Base-by-base conservation (phyloP, 2,329 filamentous ascomycete genomes). In the Alternaria sp. region DNA sequence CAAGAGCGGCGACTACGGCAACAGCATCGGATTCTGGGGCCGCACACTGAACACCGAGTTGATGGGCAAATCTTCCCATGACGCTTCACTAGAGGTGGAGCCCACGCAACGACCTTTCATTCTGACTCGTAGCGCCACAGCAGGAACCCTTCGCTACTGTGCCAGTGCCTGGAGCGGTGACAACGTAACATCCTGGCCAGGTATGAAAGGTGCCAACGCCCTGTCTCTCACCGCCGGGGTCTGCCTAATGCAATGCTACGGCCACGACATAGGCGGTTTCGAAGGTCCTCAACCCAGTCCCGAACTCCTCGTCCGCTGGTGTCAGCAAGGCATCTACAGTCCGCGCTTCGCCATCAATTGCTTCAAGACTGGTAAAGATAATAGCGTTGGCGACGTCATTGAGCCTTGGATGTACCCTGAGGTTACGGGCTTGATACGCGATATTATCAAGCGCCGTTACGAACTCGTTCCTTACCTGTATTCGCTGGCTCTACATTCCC, bases 401-500 rank as follows among this genome's bases (percentile, higher is more conserved):
- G 89, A 91, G 77, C 89, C 89, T 0, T 92, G 88, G 88, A 91
- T 91, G 88, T 90, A 91, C 68, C 87, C 88, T 0, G 84, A 88
- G 34, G 86, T 87, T 28, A 87, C 87, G 0, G 84, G 84, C 0
- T 75, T 88, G 1, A 80, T 92, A 13, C 84, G 89, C 14, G 82
- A 83, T 51, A 83, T 87, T 1, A 90, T 92, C 73, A 87, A 88
- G 75, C 83, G 90, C 6, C 83, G 89, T 31, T 92, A 92, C 69
- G 88, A 88, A 62, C 80, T 92, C 53, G 84, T 92, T 8, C 89
- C 90, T 0, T 92, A 91, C 71, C 82, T 90, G 7, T 92, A 92
- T 75, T 87, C 86, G 0, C 80, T 87, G 1, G 83, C 84, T 41
- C 80, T 92, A 0, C 80, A 85, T 51, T 87, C 86, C 23, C 88